Conservation (phyloP, 495 filamentous ascomycete genomes). For the Lophiostoma macrostomum region DNA sequence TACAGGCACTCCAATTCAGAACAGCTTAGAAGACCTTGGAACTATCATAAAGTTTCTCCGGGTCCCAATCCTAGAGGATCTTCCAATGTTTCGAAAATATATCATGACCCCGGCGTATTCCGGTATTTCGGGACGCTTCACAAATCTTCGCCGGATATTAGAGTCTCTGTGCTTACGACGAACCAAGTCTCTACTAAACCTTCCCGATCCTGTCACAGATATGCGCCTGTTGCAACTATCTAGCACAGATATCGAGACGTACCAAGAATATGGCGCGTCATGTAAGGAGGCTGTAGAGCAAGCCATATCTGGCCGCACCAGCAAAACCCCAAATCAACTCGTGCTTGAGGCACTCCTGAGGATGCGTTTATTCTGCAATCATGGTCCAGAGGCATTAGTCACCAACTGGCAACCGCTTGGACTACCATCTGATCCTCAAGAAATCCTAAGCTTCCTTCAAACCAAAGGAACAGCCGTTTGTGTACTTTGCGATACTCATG, state of each 20-base stretch:
- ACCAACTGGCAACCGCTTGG: not conserved
- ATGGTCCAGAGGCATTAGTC: not conserved
- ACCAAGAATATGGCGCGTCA: constrained; percentile 29
- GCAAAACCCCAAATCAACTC: constrained; percentile 28
- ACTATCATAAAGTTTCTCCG: constrained; percentile 49
- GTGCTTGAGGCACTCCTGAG: constrained; percentile 46
- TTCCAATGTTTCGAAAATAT: constrained; percentile 34
- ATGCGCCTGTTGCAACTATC: constrained; percentile 33
- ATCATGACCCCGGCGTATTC: constrained; percentile 33
- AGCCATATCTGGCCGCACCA: constrained; percentile 36
- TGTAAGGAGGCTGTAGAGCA: constrained; percentile 37
- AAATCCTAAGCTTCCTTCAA: too few relatives aligned
- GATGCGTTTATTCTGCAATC: constrained; percentile 48
- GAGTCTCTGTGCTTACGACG: constrained; percentile 34
- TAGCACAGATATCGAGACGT: constrained; percentile 37
- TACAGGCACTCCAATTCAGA: constrained; percentile 52
- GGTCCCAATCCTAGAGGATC: constrained; percentile 41
- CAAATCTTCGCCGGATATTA: constrained; percentile 18
- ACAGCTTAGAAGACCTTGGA: constrained; percentile 50
- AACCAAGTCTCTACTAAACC: constrained; percentile 35
- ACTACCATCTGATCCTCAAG: constrained; percentile 1
- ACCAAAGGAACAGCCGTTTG: too few relatives aligned
- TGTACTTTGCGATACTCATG: too few relatives aligned
- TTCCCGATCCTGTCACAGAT: constrained; percentile 36
- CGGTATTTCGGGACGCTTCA: not conserved